Evolutionary conservation across 305 asterid genomes (phyloP).

Genomic region (Petunia hybrid): DNA sequence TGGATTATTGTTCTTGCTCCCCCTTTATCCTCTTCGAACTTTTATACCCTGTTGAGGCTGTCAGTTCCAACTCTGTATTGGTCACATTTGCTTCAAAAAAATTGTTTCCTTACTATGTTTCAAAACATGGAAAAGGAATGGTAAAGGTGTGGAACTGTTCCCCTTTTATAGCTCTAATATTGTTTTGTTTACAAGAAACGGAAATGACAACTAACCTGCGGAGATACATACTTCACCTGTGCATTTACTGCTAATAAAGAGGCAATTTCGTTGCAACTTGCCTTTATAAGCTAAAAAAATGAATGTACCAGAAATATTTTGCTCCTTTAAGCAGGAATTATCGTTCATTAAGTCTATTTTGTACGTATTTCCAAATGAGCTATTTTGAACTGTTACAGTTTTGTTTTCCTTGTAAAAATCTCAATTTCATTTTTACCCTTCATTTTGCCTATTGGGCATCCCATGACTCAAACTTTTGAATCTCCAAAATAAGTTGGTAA

Average conservation of each 20-base stretch:
- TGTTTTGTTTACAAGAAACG: neutral
- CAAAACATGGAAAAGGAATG: neutral
- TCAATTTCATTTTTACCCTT: too few relatives aligned
- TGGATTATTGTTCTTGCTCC: neutral
- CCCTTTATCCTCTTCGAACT: neutral
- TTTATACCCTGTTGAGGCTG: neutral
- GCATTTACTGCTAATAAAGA: neutral
- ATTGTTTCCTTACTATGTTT: neutral
- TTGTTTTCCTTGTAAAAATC: too few relatives aligned
- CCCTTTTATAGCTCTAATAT: neutral
- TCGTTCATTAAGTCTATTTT: neutral
- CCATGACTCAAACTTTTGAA: too few relatives aligned
- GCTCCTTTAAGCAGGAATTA: neutral
- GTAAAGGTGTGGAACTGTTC: neutral
- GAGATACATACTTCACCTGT: neutral
- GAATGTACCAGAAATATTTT: too few relatives aligned
- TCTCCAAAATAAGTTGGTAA: too few relatives aligned
- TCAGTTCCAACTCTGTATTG: neutral
- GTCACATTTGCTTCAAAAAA: conserved; percentile 5
- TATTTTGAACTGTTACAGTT: too few relatives aligned
- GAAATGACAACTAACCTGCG: neutral
- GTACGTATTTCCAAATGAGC: too few relatives aligned
- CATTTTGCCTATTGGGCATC: too few relatives aligned
- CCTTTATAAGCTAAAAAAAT: neutral
- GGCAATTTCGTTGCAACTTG: neutral